phyloP scores from a whole-genome alignment of 1,139 yeast species.

The Kurtzmaniella natalensis region DNA sequence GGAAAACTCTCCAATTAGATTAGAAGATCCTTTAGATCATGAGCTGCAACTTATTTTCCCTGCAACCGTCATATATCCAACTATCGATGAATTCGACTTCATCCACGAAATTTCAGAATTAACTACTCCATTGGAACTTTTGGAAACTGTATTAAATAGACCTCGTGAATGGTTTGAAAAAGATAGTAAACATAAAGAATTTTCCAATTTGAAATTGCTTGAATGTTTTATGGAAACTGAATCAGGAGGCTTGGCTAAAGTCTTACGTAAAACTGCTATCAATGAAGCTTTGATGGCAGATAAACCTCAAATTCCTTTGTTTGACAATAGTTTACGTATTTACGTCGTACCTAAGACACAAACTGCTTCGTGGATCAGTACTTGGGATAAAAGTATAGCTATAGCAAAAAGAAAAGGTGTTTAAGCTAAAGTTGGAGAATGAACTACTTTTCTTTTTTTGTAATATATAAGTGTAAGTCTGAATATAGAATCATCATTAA shows the following conservation, averaged over 20 bases:
- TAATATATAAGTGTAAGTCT: too few relatives aligned
- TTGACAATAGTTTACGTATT: slow-evolving; percentile 70
- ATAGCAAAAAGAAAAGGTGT: slow-evolving; percentile 29
- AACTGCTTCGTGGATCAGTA: slow-evolving; percentile 58
- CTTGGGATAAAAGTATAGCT: slow-evolving; percentile 66
- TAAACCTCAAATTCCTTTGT: slow-evolving; percentile 66
- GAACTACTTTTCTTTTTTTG: too few relatives aligned
- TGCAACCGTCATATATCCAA: slow-evolving; percentile 76
- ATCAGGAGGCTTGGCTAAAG: slow-evolving; percentile 79
- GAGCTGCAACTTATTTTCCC: slow-evolving; percentile 81
- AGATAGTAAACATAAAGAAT: slow-evolving; percentile 57
- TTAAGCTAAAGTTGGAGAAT: too few relatives aligned
- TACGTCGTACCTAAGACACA: slow-evolving; percentile 77
- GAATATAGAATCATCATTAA: not conserved
- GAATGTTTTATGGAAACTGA: slow-evolving; percentile 80
- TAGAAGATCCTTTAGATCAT: slow-evolving; percentile 70
- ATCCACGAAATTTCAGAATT: slow-evolving; percentile 71
- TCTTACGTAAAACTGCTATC: slow-evolving; percentile 73
- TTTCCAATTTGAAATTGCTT: slow-evolving; percentile 48
- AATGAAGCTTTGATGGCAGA: slow-evolving; percentile 60
- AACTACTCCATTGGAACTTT: slow-evolving; percentile 55
- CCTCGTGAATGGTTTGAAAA: slow-evolving; percentile 66
- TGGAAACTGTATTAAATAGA: slow-evolving; percentile 54
- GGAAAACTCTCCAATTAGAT: slow-evolving; percentile 43
- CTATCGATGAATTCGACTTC: slow-evolving; percentile 80